Percentiles rank a stretch among this genome's conserved stretches.
phyloP scores from a whole-genome alignment of 768 basidiomycete species.

The Lactifluus pinguis region DNA sequence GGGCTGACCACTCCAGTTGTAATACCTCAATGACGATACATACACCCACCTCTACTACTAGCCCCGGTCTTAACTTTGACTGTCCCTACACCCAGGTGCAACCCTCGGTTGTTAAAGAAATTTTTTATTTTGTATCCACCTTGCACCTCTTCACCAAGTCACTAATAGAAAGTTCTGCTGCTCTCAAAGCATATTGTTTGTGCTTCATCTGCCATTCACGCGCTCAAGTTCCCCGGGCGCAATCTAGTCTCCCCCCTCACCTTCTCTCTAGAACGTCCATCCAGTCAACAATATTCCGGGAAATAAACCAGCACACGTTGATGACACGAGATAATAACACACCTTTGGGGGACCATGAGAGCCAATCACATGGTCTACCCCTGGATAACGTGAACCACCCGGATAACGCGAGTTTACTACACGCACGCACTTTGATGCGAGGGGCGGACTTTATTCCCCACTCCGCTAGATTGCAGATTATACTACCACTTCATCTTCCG shows the following conservation, averaged over 20 bases:
- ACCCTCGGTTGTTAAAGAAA: background rate
- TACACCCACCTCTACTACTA: too few species aligned
- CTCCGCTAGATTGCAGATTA: background rate
- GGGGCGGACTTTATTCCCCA: conserved; percentile 3
- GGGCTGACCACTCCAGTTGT: background rate
- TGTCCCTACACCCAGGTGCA: too few species aligned
- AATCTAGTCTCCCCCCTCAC: background rate
- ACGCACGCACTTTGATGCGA: conserved; percentile 4
- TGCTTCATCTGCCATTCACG: conserved; percentile 7
- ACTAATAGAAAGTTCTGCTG: conserved; percentile 13
- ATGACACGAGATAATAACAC: conserved; percentile 16
- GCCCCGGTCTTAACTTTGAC: too few species aligned
- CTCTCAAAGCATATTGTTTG: background rate
- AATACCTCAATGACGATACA: background rate
- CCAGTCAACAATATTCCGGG: background rate
- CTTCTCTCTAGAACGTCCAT: conserved; percentile 16
- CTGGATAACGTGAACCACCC: conserved; percentile 14
- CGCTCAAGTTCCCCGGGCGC: conserved; percentile 6
- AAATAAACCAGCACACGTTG: conserved; percentile 13
- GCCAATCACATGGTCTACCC: conserved; percentile 10
- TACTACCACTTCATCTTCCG: background rate
- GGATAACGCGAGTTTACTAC: conserved; percentile 11
- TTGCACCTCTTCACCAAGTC: conserved; percentile 13
- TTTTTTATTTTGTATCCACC: background rate
- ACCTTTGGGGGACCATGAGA: conserved; percentile 4